Conservation (phyloP, 1,284 basidiomycete species). For the Ustanciosporium gigantosporum region DNA sequence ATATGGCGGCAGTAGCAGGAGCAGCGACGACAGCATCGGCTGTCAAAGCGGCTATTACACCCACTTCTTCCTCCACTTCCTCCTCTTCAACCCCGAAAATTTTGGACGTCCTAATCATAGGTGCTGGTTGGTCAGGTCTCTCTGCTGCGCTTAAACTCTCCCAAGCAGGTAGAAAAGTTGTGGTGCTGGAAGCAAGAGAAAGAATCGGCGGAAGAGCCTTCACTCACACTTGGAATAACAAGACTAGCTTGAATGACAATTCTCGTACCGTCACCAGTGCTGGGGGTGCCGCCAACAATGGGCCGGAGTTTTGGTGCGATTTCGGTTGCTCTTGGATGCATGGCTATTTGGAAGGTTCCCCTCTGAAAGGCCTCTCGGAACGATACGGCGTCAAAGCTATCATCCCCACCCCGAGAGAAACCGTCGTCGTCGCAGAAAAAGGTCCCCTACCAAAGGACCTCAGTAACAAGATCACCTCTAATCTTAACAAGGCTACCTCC, state of each 20-base stretch:
- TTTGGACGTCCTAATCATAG: slow-evolving; percentile 64
- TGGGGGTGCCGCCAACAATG: background rate
- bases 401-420: slow-evolving; percentile 29
- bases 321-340: slow-evolving; percentile 65
- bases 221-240: slow-evolving; percentile 59
- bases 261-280: slow-evolving; percentile 9
- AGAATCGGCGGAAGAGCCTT: slow-evolving; percentile 64
- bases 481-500: slow-evolving; percentile 35
- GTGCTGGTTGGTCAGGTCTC: slow-evolving; percentile 65
- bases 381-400: slow-evolving; percentile 57
- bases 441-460: slow-evolving; percentile 20
- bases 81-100: slow-evolving; percentile 5
- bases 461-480: slow-evolving; percentile 27
- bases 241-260: slow-evolving; percentile 28
- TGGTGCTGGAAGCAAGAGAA: slow-evolving; percentile 65
- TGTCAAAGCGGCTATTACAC: slow-evolving; percentile 9
- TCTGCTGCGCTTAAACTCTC: slow-evolving; percentile 63
- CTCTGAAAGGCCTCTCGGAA: slow-evolving; percentile 62
- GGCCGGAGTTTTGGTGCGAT: slow-evolving; percentile 38
- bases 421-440: slow-evolving; percentile 35
- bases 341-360: slow-evolving; percentile 64
- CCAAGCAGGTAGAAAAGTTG: slow-evolving; percentile 61
- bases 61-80: slow-evolving; percentile 1
- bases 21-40: background rate
- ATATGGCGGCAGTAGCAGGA: slow-evolving; percentile 3